These are phyloP conservation scores for Microdochium paspali DNA, from an alignment of 2,329 filamentous ascomycete genomes.

Conservation along the genomic window DNA sequence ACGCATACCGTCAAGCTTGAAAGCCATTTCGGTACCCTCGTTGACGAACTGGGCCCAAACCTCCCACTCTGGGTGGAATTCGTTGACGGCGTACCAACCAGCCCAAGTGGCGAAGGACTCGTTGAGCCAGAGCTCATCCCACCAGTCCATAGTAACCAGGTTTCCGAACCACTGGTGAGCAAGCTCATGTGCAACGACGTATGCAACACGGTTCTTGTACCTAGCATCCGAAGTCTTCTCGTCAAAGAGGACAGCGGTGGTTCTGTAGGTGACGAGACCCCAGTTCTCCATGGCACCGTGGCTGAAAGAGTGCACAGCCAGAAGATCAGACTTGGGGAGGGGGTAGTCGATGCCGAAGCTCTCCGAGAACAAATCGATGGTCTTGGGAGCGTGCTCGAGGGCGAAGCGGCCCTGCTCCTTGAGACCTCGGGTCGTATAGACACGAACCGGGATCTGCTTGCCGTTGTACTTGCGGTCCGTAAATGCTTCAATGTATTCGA, in stretches of 20 bases:
- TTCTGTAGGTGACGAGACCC: conserved; percentile 92
- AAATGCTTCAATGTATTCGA: conserved; percentile 89
- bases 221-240: conserved; percentile 81
- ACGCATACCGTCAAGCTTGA: conserved; percentile 79
- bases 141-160: conserved; percentile 95
- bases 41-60: conserved; percentile 97
- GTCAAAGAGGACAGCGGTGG: conserved; percentile 93
- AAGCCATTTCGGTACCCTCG: conserved; percentile 87
- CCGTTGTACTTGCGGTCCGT: conserved; percentile 87
- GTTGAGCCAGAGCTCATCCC: conserved; percentile 88
- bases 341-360: conserved; percentile 91
- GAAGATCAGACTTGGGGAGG: conserved; percentile 80
- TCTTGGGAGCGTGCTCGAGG: conserved; percentile 81
- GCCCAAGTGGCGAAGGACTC: conserved; percentile 99
- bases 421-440: conserved; percentile 92
- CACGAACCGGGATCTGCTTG: conserved; percentile 81
- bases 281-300: conserved; percentile 90
- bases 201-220: conserved; percentile 90
- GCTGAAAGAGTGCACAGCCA: conserved; percentile 89
- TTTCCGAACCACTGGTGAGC: conserved; percentile 97
- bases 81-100: conserved; percentile 84
- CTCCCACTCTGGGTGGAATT: conserved; percentile 94
- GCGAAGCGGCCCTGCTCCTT: conserved; percentile 88
- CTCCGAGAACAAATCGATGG: conserved; percentile 95
- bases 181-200: conserved; percentile 96